Conservation (phyloP, 805 yeast genomes). For the Kodamaea neixiangensis region DNA sequence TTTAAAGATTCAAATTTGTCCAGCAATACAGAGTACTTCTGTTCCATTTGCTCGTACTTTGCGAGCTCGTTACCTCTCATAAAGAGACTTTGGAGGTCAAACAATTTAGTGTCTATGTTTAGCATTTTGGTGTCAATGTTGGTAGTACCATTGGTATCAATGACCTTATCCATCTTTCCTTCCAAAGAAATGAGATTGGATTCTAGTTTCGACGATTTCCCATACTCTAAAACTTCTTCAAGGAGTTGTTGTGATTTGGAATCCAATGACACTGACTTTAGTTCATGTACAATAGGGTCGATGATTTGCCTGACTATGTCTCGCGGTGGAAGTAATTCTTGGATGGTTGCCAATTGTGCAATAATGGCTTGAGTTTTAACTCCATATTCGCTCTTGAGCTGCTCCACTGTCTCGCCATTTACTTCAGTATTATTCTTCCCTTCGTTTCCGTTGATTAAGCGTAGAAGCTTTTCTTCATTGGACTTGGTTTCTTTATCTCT, state of each 20-base stretch:
- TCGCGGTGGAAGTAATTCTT: conserved; percentile 15
- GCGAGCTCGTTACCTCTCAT: neutral
- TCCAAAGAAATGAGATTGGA: conserved; percentile 5
- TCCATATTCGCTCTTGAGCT: neutral
- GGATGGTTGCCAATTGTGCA: conserved; percentile 1
- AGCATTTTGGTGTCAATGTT: neutral
- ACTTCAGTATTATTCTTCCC: neutral
- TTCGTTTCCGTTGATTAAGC: neutral
- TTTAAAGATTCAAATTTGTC: conserved; percentile 20
- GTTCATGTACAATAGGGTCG: conserved; percentile 29
- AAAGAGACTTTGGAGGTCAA: neutral
- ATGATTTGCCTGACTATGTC: conserved; percentile 20
- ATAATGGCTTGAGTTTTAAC: neutral
- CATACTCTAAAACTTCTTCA: conserved; percentile 16
- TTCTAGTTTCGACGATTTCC: conserved; percentile 2
- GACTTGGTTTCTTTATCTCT: neutral
- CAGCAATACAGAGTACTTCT: neutral
- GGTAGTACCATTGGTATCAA: neutral
- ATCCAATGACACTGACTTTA: conserved; percentile 27
- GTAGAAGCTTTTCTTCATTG: neutral
- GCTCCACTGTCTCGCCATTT: neutral
- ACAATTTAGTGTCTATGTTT: conserved; percentile 2
- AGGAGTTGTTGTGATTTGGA: conserved; percentile 16
- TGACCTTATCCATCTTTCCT: conserved; percentile 1
- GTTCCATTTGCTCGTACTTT: conserved; percentile 11